Conservation (phyloP, 2,329 filamentous ascomycete genomes). For the Pseudocercospora musae region DNA sequence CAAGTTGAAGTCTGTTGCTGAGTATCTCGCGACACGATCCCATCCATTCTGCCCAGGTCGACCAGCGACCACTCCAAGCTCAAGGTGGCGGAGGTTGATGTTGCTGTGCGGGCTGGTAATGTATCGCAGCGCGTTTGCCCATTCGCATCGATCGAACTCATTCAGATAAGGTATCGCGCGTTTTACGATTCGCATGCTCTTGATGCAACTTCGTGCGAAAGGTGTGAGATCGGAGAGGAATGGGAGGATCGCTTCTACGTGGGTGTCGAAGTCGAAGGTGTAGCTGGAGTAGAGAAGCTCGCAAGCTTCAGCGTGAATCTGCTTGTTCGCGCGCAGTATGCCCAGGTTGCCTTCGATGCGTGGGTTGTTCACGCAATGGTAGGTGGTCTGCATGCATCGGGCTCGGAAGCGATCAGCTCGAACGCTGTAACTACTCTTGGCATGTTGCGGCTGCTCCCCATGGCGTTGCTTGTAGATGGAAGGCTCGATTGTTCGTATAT, state of each 20-base stretch:
- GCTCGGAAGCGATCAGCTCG: conserved; percentile 43
- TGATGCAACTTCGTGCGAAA: conserved; percentile 47
- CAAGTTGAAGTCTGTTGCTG: conserved; percentile 48
- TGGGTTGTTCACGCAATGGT: conserved; percentile 47
- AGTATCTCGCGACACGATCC: conserved; percentile 49
- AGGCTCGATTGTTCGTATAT: conserved; percentile 46
- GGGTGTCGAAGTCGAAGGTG: conserved; percentile 57
- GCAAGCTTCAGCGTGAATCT: conserved; percentile 55
- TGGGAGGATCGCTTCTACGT: conserved; percentile 59
- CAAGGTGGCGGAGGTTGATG: conserved; percentile 40
- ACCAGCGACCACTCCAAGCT: conserved; percentile 55
- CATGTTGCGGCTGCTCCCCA: conserved; percentile 23
- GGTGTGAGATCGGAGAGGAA: conserved; percentile 58
- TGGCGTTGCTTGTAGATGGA: conserved; percentile 28
- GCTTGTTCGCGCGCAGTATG: conserved; percentile 35
- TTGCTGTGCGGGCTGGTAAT: conserved; percentile 34
- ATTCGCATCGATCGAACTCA: conserved; percentile 56
- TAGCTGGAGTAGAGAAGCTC: conserved; percentile 56
- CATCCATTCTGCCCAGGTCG: conserved; percentile 46
- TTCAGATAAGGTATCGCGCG: conserved; percentile 52
- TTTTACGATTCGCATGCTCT: conserved; percentile 54
- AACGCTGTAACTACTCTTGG: conserved; percentile 40
- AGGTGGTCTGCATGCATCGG: conserved; percentile 52
- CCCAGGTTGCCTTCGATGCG: conserved; percentile 34
- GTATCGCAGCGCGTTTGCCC: conserved; percentile 52